Conservation (phyloP, 2,329 filamentous ascomycete species). For the Aspergillus ustus region DNA sequence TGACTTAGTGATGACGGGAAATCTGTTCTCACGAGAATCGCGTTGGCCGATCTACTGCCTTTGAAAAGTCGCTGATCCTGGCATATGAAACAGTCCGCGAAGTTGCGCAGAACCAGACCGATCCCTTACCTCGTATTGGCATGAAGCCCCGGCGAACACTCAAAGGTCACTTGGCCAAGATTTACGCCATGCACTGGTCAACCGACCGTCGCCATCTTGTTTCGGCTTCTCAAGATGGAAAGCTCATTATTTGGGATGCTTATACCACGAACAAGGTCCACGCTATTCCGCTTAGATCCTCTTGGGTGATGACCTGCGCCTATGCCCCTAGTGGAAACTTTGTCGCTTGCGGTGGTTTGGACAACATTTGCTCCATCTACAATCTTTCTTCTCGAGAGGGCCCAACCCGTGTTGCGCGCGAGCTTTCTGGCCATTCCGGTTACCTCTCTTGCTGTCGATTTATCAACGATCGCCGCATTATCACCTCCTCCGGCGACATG, state of each 20-base stretch:
- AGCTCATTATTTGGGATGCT: conserved; percentile 99
- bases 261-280: conserved; percentile 99
- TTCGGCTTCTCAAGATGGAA: conserved; percentile 97
- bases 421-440: conserved; percentile 94
- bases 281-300: conserved; percentile 94
- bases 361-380: conserved; percentile 99
- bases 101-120: conserved; percentile 90
- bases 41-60: conserved; percentile 8
- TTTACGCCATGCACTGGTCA: conserved; percentile 99
- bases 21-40: background rate
- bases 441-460: conserved; percentile 99
- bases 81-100: conserved; percentile 70
- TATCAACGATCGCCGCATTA: conserved; percentile 96
- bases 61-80: conserved; percentile 31
- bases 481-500: conserved; percentile 99
- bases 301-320: conserved; percentile 99
- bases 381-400: conserved; percentile 96
- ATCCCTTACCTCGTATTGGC: conserved; percentile 86
- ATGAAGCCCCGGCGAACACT: conserved; percentile 98
- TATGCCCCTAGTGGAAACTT: conserved; percentile 98
- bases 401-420: conserved; percentile 92
- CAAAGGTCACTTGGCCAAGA: conserved; percentile 98
- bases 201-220: conserved; percentile 96
- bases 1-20: conserved; percentile 12
- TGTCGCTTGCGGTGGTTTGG: conserved; percentile 95